Conservation (phyloP, 345 rosid species). For the Sisymbrium irio region DNA sequence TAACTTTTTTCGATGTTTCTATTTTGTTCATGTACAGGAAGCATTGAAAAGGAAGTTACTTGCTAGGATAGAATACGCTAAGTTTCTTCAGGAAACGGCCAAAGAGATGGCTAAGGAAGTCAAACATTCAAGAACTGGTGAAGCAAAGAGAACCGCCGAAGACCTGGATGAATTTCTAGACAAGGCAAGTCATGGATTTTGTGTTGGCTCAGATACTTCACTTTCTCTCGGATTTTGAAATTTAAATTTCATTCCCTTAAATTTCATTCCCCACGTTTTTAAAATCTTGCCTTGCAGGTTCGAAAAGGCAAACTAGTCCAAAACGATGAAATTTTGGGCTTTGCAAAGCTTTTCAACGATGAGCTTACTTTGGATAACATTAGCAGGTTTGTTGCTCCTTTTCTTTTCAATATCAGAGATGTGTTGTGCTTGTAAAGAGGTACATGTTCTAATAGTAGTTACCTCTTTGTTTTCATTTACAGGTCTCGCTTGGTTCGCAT, state of each 20-base stretch:
- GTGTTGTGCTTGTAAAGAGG: background rate
- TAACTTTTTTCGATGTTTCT: slow-evolving; percentile 12
- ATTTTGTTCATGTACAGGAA: slow-evolving; percentile 45
- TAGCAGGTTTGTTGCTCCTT: slow-evolving; percentile 48
- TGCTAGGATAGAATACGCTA: slow-evolving; percentile 75
- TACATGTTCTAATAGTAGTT: background rate
- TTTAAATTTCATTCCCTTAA: background rate
- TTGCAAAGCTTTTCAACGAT: slow-evolving; percentile 76
- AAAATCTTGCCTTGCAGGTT: slow-evolving; percentile 42
- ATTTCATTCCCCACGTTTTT: background rate
- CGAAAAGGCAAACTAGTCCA: slow-evolving; percentile 59
- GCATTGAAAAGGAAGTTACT: slow-evolving; percentile 64
- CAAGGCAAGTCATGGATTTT: slow-evolving; percentile 38
- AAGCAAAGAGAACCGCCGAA: slow-evolving; percentile 58
- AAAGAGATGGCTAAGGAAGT: slow-evolving; percentile 94
- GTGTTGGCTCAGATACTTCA: background rate
- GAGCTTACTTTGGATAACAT: slow-evolving; percentile 75
- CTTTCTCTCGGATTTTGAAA: background rate
- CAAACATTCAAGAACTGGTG: slow-evolving; percentile 77
- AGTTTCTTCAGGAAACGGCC: slow-evolving; percentile 81
- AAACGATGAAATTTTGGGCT: slow-evolving; percentile 65
- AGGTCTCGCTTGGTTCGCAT: slow-evolving; percentile 72
- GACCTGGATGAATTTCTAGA: slow-evolving; percentile 68
- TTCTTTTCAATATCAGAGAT: background rate
- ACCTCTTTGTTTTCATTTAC: slow-evolving; percentile 12